phyloP scores from a whole-genome alignment of 108 stramenopile species.

The Cyclotella atomus region DNA sequence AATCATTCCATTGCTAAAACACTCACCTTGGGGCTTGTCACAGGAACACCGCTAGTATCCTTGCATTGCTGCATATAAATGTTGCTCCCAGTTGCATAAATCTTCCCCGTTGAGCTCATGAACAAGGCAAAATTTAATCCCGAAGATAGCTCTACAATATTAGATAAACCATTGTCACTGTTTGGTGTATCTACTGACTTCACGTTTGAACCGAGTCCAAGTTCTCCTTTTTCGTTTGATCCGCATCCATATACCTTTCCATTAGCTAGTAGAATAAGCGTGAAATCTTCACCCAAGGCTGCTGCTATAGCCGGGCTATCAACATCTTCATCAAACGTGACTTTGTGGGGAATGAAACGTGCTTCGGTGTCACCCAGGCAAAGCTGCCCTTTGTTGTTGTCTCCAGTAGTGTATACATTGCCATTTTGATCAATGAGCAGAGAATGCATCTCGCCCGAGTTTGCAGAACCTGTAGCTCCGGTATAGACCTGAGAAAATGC shows the following conservation, averaged over 20 bases:
- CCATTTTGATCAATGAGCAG: constrained; percentile 25
- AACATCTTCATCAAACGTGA: not conserved
- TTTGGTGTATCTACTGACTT: constrained; percentile 5
- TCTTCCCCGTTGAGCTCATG: constrained; percentile 10
- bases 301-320: constrained; percentile 29
- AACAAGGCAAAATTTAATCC: constrained; percentile 44
- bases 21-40: constrained; percentile 8
- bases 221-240: constrained; percentile 42
- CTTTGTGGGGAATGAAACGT: constrained; percentile 13
- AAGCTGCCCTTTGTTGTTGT: constrained; percentile 29
- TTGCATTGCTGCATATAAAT: constrained; percentile 51
- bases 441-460: constrained; percentile 42
- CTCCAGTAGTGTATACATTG: constrained; percentile 24
- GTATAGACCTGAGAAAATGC: constrained; percentile 12
- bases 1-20: no score
- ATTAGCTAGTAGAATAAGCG: constrained; percentile 28
- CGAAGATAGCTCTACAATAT: constrained; percentile 28
- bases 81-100: constrained; percentile 43
- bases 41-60: constrained; percentile 31
- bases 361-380: constrained; percentile 22
- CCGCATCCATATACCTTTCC: constrained; percentile 42
- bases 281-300: constrained; percentile 34
- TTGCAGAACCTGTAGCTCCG: constrained; percentile 17
- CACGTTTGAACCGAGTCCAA: constrained; percentile 41
- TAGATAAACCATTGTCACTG: constrained; percentile 21